Base-by-base conservation (phyloP, 495 filamentous ascomycete genomes). In the Terfezia boudieri region DNA sequence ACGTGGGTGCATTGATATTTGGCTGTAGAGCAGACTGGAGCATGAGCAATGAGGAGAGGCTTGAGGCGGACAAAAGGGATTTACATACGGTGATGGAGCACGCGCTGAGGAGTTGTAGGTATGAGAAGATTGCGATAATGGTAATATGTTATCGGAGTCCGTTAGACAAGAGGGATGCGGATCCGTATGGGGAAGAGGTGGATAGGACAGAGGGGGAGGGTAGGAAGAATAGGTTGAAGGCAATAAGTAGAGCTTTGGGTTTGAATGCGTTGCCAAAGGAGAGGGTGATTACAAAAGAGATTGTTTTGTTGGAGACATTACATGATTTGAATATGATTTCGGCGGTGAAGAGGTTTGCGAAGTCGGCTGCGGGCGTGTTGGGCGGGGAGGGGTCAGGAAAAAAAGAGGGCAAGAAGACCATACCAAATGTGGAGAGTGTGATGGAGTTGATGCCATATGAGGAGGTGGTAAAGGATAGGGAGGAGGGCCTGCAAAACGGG, bases 111-210 rank as follows among this genome's bases (percentile, higher is more conserved):
- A 37, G n/a, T 14, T 58, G 61, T 1, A 55, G 54, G 41, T 60
- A 58, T 49, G 20, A 37, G 36, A 64, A 64, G 32, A 49, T 64
- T 38, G 61, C 61, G 12, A 36, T 64, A 20, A 60, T 60, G 61
- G 56, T 64, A 12, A 43, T 64, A 20, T 64, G 61, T 37, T 64
- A 64, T 55, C 56, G 61, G 51, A 61, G 58, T 32, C 61, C 61
- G 14, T 50, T 64, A 35, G 61, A 64, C 53, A 55, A 23, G 12
- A 48, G 58, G 38, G 55, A 60, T 23, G 61, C 61, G 8, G 53
- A 64, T 55, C 61, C 61, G 5, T 61, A 53, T 54, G 61, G 61
- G 14, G 50, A 56, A 20, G 58, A 64, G 41, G 52, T 53, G 32
- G 56, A 55, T 23, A 57, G 61, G 54, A 64, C 58, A 23, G 57